These are phyloP conservation scores for Talaromyces atroroseus DNA, from an alignment of 2,329 filamentous ascomycete species.

Conservation along the genomic window DNA sequence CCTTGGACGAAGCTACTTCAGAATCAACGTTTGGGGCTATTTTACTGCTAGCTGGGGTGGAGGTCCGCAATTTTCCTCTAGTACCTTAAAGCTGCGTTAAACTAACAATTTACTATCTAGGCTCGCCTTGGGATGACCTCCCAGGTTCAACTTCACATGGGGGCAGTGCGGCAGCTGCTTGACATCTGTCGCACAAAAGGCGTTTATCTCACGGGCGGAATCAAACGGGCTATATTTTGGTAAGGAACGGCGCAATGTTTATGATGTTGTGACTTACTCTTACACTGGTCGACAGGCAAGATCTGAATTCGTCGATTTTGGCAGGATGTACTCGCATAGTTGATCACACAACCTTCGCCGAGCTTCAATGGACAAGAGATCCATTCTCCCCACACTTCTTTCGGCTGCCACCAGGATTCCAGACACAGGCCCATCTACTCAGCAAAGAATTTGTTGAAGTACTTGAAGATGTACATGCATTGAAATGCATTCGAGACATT, in stretches of 20 bases:
- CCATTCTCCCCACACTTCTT: conserved; percentile 25
- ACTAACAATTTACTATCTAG: conserved; percentile 21
- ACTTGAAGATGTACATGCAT: conserved; percentile 35
- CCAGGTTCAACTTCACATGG: conserved; percentile 42
- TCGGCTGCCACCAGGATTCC: conserved; percentile 32
- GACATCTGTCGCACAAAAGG: conserved; percentile 24
- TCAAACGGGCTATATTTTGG: conserved; percentile 46
- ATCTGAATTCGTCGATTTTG: conserved; percentile 38
- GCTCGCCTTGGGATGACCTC: conserved; percentile 31
- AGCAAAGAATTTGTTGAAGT: conserved; percentile 29
- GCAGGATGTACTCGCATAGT: conserved; percentile 37
- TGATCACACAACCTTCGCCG: conserved; percentile 38
- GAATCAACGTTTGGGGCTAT: conserved; percentile 41
- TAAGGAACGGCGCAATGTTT: conserved; percentile 16
- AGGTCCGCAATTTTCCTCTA: conserved; percentile 26
- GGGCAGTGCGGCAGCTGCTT: conserved; percentile 34
- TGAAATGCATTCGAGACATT: conserved; percentile 36
- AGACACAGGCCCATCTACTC: conserved; percentile 20
- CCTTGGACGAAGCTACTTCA: conserved; percentile 22
- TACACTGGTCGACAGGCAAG: conserved; percentile 32
- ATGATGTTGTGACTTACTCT: conserved; percentile 5
- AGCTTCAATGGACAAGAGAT: conserved; percentile 39
- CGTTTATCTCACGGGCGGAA: conserved; percentile 31
- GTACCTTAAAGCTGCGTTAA: background rate
- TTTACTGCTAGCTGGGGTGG: conserved; percentile 38